These are phyloP conservation scores for Neonectria hederae DNA, from an alignment of 2,329 filamentous ascomycete genomes.

Conservation along the genomic window DNA sequence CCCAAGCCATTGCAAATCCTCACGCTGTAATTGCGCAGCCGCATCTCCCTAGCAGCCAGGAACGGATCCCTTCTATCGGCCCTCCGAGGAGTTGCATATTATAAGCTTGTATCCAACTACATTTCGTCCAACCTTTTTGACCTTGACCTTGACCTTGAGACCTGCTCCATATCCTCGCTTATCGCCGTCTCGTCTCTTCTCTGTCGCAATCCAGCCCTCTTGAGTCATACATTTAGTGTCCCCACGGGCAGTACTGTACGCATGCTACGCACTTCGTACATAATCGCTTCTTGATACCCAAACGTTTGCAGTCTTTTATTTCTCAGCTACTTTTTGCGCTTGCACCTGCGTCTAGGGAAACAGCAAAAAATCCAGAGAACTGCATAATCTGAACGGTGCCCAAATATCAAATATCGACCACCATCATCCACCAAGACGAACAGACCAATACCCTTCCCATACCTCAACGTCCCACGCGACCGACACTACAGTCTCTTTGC, in stretches of 20 bases:
- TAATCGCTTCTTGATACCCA: conserved; percentile 8
- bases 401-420: not conserved
- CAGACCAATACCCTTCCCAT: conserved; percentile 11
- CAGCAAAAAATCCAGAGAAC: conserved; percentile 15
- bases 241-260: not conserved
- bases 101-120: conserved; percentile 6
- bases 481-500: conserved; percentile 5
- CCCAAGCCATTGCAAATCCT: conserved; percentile 47
- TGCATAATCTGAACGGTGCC: conserved; percentile 12
- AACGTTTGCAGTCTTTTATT: conserved; percentile 33
- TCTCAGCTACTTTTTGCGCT: conserved; percentile 32
- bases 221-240: conserved; percentile 8
- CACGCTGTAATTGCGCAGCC: conserved; percentile 44
- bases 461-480: not conserved
- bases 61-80: conserved; percentile 22
- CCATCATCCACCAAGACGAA: conserved; percentile 17
- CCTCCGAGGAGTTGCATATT: conserved; percentile 36
- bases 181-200: not conserved
- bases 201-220: not conserved
- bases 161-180: not conserved
- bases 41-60: conserved; percentile 5
- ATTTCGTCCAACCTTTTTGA: not conserved
- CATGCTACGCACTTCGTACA: not conserved
- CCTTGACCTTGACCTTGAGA: not conserved
- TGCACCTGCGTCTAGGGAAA: conserved; percentile 19